These are phyloP conservation scores for Ceratorhiza oryzae-sativae DNA, from an alignment of 1,284 basidiomycete genomes.

Conservation along the genomic window DNA sequence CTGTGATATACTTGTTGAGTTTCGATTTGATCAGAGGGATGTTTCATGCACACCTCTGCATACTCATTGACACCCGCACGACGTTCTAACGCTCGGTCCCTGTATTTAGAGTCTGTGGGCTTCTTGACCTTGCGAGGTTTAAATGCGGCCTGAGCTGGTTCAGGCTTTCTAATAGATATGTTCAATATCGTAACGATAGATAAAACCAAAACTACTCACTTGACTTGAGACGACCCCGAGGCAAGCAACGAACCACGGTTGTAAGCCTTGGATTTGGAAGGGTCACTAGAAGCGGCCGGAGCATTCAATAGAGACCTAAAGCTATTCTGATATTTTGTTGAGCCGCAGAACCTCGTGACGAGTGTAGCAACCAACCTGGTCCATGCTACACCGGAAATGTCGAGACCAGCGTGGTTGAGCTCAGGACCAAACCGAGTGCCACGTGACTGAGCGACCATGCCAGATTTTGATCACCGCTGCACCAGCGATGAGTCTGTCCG, in stretches of 20 bases:
- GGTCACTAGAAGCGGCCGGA: conserved; percentile 11
- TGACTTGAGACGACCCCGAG: neutral
- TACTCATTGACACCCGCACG: conserved; percentile 72
- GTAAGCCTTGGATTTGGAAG: conserved; percentile 29
- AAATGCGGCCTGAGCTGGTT: conserved; percentile 61
- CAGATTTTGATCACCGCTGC: neutral
- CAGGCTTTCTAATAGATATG: conserved; percentile 3
- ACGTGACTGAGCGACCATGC: neutral
- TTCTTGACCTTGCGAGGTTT: conserved; percentile 80
- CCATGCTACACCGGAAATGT: conserved; percentile 6
- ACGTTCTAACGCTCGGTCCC: conserved; percentile 74
- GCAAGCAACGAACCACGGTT: conserved; percentile 37
- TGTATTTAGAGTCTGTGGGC: conserved; percentile 59
- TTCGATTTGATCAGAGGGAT: neutral
- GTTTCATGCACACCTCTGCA: conserved; percentile 60
- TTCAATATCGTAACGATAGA: neutral
- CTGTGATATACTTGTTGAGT: conserved; percentile 51
- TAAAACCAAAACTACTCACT: neutral
- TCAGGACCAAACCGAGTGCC: neutral
- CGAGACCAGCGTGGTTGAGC: neutral
- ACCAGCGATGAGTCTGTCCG: conserved; percentile 4
- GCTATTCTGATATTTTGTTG: neutral
- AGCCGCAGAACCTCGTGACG: too few relatives aligned
- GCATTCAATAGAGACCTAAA: conserved; percentile 22
- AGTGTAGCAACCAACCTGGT: conserved; percentile 3